A percentile compares a stretch with the other conserved stretches of the same genome.
These are phyloP conservation scores for Penicillium turbatum DNA, from an alignment of 495 filamentous ascomycete species.

Conservation along the genomic window DNA sequence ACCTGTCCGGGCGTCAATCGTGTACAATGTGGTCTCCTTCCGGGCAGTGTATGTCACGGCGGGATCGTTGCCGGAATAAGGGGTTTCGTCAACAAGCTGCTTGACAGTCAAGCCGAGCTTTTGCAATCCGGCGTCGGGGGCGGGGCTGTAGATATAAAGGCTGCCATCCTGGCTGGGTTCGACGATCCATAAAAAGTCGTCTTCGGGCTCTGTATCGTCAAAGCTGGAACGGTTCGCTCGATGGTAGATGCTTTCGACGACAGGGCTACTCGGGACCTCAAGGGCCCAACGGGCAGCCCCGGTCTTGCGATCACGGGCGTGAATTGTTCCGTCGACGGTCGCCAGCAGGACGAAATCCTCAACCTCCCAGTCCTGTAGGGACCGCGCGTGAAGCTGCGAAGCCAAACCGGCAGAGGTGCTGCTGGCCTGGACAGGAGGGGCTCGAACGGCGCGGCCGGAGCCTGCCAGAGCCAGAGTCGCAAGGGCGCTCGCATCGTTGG, in stretches of 20 bases:
- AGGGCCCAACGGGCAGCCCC: slow-evolving; percentile 80
- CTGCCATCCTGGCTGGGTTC: slow-evolving; percentile 85
- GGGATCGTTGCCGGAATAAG: slow-evolving; percentile 60
- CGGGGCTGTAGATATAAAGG: slow-evolving; percentile 80
- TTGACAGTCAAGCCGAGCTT: slow-evolving; percentile 72
- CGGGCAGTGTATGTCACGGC: slow-evolving; percentile 75
- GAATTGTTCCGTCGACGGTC: slow-evolving; percentile 95
- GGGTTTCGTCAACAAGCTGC: slow-evolving; percentile 65
- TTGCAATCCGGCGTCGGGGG: slow-evolving; percentile 54
- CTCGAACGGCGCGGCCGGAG: slow-evolving; percentile 70
- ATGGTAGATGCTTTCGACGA: slow-evolving; percentile 87
- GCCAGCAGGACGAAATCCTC: slow-evolving; percentile 99
- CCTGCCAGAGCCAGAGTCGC: slow-evolving; percentile 88
- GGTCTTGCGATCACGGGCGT: slow-evolving; percentile 85
- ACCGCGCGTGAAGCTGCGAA: slow-evolving; percentile 84
- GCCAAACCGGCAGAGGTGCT: slow-evolving; percentile 63
- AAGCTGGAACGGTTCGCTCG: slow-evolving; percentile 60
- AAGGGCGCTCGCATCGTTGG: slow-evolving; percentile 87
- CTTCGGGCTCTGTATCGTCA: slow-evolving; percentile 57
- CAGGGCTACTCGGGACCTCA: slow-evolving; percentile 68
- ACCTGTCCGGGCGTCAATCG: slow-evolving; percentile 80
- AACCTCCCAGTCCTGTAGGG: slow-evolving; percentile 96
- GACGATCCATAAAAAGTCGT: slow-evolving; percentile 93
- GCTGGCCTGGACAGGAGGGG: slow-evolving; percentile 68
- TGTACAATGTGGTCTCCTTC: slow-evolving; percentile 76